Conservation (phyloP, 1,139 yeast genomes). For the Hyphopichia burtonii region DNA sequence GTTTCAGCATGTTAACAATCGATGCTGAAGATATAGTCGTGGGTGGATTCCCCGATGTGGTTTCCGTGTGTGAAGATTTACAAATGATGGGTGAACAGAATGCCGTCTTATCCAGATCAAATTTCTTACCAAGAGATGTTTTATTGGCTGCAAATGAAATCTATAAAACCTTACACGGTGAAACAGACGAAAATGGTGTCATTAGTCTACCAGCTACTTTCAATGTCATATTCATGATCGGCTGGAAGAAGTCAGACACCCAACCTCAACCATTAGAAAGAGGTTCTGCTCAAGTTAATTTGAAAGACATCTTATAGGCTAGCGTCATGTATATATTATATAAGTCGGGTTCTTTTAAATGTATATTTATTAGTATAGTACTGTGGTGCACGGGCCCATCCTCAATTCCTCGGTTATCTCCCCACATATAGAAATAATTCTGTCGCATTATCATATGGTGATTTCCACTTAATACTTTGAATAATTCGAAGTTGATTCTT, state of each 20-base stretch:
- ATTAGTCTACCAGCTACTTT: constrained; percentile 61
- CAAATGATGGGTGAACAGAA: constrained; percentile 87
- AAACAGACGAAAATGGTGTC: constrained; percentile 44
- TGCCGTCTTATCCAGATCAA: constrained; percentile 59
- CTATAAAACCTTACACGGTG: constrained; percentile 71
- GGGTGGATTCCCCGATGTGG: constrained; percentile 72
- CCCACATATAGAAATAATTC: neutral
- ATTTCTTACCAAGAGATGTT: constrained; percentile 60
- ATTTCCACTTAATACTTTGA: neutral
- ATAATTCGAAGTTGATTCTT: neutral
- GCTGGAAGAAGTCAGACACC: constrained; percentile 74
- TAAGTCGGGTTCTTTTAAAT: too few species aligned
- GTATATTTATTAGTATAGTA: neutral
- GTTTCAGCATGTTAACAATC: constrained; percentile 75
- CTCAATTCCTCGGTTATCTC: neutral
- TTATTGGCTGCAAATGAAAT: constrained; percentile 75
- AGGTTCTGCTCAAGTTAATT: constrained; percentile 66
- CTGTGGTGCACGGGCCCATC: neutral
- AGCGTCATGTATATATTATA: neutral
- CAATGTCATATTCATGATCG: constrained; percentile 78
- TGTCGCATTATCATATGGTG: neutral
- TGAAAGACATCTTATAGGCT: constrained; percentile 58
- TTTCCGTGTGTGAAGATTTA: constrained; percentile 65
- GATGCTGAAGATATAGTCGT: constrained; percentile 84
- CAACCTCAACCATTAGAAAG: constrained; percentile 75